Evolutionary conservation across 192 early-diverging fungal species (phyloP).

Genomic region (Gamsiella multidivaricata): DNA sequence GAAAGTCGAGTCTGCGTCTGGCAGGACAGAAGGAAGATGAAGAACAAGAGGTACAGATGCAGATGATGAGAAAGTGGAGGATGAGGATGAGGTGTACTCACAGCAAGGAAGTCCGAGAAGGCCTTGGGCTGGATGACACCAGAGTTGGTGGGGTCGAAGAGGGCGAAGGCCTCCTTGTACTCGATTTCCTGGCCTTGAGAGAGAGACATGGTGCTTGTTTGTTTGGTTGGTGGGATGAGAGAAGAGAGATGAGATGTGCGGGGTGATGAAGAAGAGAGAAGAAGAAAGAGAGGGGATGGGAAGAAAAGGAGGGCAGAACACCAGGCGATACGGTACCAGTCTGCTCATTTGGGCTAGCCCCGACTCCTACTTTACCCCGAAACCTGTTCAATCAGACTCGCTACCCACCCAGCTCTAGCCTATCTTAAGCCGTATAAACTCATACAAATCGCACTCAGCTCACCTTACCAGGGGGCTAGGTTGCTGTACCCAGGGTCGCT

Average conservation of each 20-base stretch:
- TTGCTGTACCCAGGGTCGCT: no score
- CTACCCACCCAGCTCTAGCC: no score
- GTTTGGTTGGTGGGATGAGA: not conserved
- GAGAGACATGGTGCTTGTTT: slow-evolving; percentile 30
- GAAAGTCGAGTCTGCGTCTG: no score
- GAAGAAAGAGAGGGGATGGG: slow-evolving; percentile 6
- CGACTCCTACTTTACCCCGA: slow-evolving; percentile 1
- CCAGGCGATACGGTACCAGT: not conserved
- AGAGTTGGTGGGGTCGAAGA: slow-evolving; percentile 57
- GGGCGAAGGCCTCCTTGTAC: slow-evolving; percentile 53
- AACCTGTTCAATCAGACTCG: slow-evolving; percentile 15
- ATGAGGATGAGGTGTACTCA: slow-evolving; percentile 6
- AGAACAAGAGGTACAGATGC: not conserved
- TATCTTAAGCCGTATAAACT: no score
- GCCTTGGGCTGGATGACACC: slow-evolving; percentile 52
- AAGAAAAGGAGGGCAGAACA: slow-evolving; percentile 6
- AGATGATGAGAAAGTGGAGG: not conserved
- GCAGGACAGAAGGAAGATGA: not conserved
- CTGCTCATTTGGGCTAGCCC: no score
- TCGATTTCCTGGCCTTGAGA: slow-evolving; percentile 52
- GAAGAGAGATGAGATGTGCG: not conserved
- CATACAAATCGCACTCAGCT: no score
- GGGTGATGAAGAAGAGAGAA: not conserved
- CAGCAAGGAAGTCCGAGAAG: slow-evolving; percentile 52
- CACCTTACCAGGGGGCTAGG: no score